Evolutionary conservation across 1,284 basidiomycete species (phyloP), one percentile per base, ranked within the genome.

Genomic region (Boletus albobrunnescens): DNA sequence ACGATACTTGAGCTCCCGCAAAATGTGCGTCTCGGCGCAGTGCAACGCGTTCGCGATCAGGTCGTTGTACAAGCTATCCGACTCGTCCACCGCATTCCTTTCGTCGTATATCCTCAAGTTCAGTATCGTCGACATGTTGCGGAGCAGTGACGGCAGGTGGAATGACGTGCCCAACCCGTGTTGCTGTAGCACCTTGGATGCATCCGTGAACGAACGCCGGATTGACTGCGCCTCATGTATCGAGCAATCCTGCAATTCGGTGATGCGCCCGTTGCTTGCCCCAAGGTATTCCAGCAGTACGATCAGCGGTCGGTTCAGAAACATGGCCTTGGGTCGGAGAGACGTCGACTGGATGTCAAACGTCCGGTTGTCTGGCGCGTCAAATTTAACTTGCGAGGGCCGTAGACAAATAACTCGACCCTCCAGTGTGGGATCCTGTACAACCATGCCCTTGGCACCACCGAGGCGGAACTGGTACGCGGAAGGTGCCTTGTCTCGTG

Each of bases 1-100:
- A 4, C 70, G 68, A 47, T 73, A 68, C 56, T 79, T 80, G 54
- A 81, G 65, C 44, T 78, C 72, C 5, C 76, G 69, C 13, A 81
- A 58, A 16, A 74, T 67, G 50, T 77, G 67, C 10, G 67, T 69
- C 32, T 65, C 63, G 1, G 67, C 63, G 36, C 63, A 68, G 23
- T 59, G 54, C 37, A 74, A 36, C 6, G 53, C n/a, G 3, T 61
- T 65, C 23, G 51, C 51, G 26, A 69, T 57, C 33, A 75, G 44
- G 28, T 67, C 58, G 28, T 67, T 65, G 22, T 61, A 56, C 49
- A 67, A 55, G 9, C 63, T 42, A 0, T 54, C 60, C 8, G 13
- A 5, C 22, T 22, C 43, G 9, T 19, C 36, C 28, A 14, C 2
- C 14, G 14, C 31, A 8, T 55, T 37, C 6, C 38, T 41, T 7